Conservation (phyloP, 768 basidiomycete genomes). For the Lactifluus piperatus region DNA sequence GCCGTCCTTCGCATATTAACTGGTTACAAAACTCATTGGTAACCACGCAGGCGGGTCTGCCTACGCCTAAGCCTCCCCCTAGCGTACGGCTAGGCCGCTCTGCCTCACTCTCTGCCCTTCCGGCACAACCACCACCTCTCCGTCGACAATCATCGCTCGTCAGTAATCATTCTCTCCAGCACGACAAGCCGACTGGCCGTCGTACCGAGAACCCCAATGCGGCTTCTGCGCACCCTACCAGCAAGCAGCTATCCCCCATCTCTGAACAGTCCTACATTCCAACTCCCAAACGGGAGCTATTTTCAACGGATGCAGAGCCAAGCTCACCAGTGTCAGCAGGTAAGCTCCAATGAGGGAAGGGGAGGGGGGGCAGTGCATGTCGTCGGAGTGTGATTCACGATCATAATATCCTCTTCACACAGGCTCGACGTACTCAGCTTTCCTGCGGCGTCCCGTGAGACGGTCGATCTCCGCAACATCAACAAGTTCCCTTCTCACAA, state of each 20-base stretch:
- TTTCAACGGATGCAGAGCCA: conserved; percentile 17
- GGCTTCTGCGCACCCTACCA: conserved; percentile 20
- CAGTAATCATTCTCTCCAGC: conserved; percentile 37
- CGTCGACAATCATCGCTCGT: conserved; percentile 24
- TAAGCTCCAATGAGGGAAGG: conserved; percentile 25
- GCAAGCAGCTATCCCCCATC: conserved; percentile 52
- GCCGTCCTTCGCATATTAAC: conserved; percentile 18
- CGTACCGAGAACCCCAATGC: conserved; percentile 16
- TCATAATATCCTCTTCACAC: not conserved
- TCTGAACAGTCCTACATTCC: conserved; percentile 57
- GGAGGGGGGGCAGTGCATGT: conserved; percentile 19
- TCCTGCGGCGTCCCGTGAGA: conserved; percentile 57
- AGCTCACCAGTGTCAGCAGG: conserved; percentile 22
- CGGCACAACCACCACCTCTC: conserved; percentile 22
- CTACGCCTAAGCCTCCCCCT: conserved; percentile 13
- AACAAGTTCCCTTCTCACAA: conserved; percentile 29
- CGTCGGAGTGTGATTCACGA: not conserved
- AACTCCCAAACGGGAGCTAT: conserved; percentile 34
- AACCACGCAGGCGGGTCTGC: not conserved
- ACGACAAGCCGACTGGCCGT: conserved; percentile 23
- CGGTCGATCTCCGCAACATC: conserved; percentile 58
- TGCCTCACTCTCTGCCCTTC: conserved; percentile 15
- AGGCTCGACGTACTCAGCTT: conserved; percentile 36
- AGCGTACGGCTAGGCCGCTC: conserved; percentile 16
- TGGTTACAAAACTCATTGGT: conserved; percentile 13